Evolutionary conservation across 1,284 basidiomycete species (phyloP), one percentile per base, ranked within the genome.

Genomic region (Cryptococcus sp.): DNA sequence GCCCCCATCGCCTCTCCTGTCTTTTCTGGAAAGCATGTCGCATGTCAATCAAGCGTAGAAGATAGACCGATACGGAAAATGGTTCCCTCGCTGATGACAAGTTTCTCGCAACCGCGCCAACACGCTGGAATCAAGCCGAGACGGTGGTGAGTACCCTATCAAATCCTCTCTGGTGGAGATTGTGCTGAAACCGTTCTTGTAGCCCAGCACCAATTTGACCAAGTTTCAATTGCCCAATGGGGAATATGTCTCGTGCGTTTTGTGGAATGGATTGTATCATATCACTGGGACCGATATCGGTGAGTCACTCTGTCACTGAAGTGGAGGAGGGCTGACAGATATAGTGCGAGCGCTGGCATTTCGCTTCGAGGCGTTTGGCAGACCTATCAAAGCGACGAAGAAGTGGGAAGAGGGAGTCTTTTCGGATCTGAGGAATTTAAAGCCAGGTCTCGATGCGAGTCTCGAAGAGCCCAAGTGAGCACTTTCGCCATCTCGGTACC

Each of bases 231-330:
- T 92, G 10, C 88, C 88, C 0, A 83, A 85, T 52, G 83, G 85
- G 46, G 90, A 94, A 72, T 84, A 84, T 60, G 87, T 94, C 39
- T 83, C 86, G 5, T 94, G 90, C 67, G 86, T 93, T 10, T 79
- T 88, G 24, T 94, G 90, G 90, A 83, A 84, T 49, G 85, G 87
- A 3, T 76, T 87, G 26, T 92, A 89, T 64, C 87, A 93, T 66
- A 88, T 94, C 71, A 92, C 89, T 0, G 90, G 90, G 18, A 93
- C 89, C 7, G 76, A 76, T 52, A 74, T 76, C 39, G 69, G 74
- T 75, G 45, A 50, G 73, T 55, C 19, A n/a, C 22, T 35, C 18
- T 35, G 11, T 19, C 19, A 37, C n/a, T 36, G n/a, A 84, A 87
- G 32, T n/a, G n/a, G n/a, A n/a, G n/a, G n/a, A n/a, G n/a, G n/a